These are phyloP conservation scores for Claviceps sp. DNA, from an alignment of 2,329 filamentous ascomycete genomes.

Conservation along the genomic window DNA sequence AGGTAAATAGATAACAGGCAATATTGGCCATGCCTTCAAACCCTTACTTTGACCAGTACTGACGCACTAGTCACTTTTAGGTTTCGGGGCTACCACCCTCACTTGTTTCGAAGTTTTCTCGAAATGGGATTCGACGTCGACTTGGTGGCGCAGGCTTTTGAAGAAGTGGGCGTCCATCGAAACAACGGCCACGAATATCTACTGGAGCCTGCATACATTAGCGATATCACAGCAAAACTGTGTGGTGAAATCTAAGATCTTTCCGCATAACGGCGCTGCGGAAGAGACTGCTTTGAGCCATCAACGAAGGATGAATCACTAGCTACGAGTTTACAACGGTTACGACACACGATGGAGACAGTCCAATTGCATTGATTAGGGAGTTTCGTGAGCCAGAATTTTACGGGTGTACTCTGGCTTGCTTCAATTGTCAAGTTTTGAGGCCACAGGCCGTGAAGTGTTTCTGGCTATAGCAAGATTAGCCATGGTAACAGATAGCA, in stretches of 20 bases:
- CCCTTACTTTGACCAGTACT: background rate
- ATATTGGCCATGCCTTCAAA: background rate
- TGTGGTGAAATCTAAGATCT: slow-evolving; percentile 63
- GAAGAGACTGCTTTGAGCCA: background rate
- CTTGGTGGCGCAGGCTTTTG: slow-evolving; percentile 73
- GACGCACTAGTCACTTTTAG: slow-evolving; percentile 25
- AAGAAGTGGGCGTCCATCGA: slow-evolving; percentile 66
- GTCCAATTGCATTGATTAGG: slow-evolving; percentile 6
- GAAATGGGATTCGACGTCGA: slow-evolving; percentile 87
- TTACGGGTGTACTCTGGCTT: background rate
- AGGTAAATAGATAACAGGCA: slow-evolving; percentile 14
- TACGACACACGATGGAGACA: background rate
- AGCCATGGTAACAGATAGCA: background rate
- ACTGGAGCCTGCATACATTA: slow-evolving; percentile 81
- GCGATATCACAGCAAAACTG: slow-evolving; percentile 74
- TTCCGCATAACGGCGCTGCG: background rate
- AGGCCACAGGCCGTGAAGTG: background rate
- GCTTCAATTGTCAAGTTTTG: background rate
- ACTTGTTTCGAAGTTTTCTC: slow-evolving; percentile 71
- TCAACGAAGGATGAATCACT: background rate
- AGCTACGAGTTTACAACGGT: background rate
- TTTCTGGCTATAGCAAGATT: background rate
- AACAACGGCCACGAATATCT: slow-evolving; percentile 70
- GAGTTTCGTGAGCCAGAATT: slow-evolving; percentile 10
- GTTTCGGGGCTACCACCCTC: slow-evolving; percentile 78